Percentiles rank a stretch among this genome's conserved stretches.
phyloP scores from a whole-genome alignment of 306 rosid species.

The Heteromeles arbutifolia region DNA sequence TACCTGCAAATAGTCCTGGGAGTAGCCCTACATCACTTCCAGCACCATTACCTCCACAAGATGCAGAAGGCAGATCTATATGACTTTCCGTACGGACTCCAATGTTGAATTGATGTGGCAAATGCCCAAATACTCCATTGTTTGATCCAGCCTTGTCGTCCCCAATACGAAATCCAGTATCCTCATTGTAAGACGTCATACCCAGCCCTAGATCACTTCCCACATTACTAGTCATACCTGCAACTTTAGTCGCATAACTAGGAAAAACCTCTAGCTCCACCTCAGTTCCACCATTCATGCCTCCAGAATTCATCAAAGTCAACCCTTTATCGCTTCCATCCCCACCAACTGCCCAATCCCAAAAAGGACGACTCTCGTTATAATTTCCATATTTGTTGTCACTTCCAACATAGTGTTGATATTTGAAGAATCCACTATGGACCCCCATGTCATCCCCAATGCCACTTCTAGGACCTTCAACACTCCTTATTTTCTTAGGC shows the following conservation, averaged over 20 bases:
- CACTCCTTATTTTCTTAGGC: not conserved
- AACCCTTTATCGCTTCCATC: not conserved
- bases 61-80: not conserved
- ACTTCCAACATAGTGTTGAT: not conserved
- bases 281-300: not conserved
- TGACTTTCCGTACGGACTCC: not conserved
- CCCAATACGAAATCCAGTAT: not conserved
- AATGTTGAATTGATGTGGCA: too few relatives aligned
- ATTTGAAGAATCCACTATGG: too few relatives aligned
- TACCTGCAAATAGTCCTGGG: not conserved
- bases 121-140: too few relatives aligned
- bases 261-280: not conserved
- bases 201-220: too few relatives aligned
- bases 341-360: not conserved
- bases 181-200: not conserved
- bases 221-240: not conserved
- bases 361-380: not conserved
- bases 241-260: not conserved
- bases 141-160: not conserved
- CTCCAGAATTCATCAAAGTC: not conserved
- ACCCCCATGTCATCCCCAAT: not conserved
- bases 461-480: not conserved
- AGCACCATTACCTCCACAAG: not conserved
- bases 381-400: not conserved
- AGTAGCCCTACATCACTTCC: not conserved